Evolutionary conservation across 345 rosid species (phyloP), one percentile per base, ranked within the genome.

Genomic region (Arabidopsis arenosa): DNA sequence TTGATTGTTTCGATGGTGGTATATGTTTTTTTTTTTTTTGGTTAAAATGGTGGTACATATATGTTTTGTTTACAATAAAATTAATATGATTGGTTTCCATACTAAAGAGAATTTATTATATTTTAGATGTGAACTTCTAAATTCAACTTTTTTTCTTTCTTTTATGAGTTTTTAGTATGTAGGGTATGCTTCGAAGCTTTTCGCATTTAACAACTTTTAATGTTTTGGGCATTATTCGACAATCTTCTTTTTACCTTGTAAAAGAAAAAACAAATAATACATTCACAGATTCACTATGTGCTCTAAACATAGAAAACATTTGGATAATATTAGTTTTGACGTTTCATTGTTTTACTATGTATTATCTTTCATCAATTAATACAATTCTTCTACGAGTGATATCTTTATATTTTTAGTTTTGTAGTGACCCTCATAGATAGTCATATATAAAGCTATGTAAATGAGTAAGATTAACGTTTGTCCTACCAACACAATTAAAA

Each of bases 401-500:
- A 54, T 32, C 11, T 3, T 32, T 56, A 56, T 5, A 14, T 56
- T 8, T 30, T 28, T 55, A 56, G 39, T 56, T 55, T n/a, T 60
- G 39, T 12, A 49, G 40, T 37, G 48, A 60, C 48, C 18, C 8
- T 71, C 59, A 36, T 3, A 23, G 26, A 36, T 3, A 23, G 26
- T 23, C 32, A 3, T 28, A 4, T 40, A 14, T 35, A 57, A 59
- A 47, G 32, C 5, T 23, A 70, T 23, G 39, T 10, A 72, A 45
- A 60, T 13, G 64, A 70, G 55, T 45, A 70, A 62, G 23, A 9
- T 18, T 40, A 62, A 39, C 43, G 68, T 40, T 62, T 62, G 62
- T 62, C 62, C 43, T 51, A 62, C 52, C 62, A 52, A 51, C 40
- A 51, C 68, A 62, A 28, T 52, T 4, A 37, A 60, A 37, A 54